phyloP scores from a whole-genome alignment of 2,329 filamentous ascomycete genomes.

The Trichoderma sp. region DNA sequence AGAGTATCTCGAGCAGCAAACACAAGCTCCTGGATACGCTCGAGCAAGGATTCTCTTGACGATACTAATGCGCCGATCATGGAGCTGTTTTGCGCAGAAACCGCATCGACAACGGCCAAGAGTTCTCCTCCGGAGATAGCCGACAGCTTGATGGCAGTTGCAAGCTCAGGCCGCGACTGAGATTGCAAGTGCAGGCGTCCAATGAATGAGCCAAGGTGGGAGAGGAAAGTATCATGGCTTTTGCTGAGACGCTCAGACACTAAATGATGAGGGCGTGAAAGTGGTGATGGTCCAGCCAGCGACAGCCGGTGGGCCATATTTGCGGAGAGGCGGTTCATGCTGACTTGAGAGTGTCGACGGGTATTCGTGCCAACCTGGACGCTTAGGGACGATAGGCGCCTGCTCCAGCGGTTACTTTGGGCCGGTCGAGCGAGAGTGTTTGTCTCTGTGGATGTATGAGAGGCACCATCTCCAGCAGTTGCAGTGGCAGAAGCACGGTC shows the following conservation, averaged over 20 bases:
- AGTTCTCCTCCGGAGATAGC: slow-evolving; percentile 77
- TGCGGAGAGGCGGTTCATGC: slow-evolving; percentile 47
- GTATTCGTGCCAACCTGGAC: slow-evolving; percentile 31
- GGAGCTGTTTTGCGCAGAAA: slow-evolving; percentile 72
- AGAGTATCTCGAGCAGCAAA: slow-evolving; percentile 78
- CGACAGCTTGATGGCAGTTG: slow-evolving; percentile 77
- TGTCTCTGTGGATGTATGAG: slow-evolving; percentile 14
- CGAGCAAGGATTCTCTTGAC: slow-evolving; percentile 73
- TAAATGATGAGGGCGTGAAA: slow-evolving; percentile 64
- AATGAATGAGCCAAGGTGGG: slow-evolving; percentile 88
- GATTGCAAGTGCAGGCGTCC: slow-evolving; percentile 86
- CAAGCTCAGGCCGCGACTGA: slow-evolving; percentile 80
- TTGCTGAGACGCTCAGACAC: slow-evolving; percentile 78
- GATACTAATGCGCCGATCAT: slow-evolving; percentile 64
- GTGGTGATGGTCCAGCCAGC: slow-evolving; percentile 61
- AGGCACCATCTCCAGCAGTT: slow-evolving; percentile 34
- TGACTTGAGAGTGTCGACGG: slow-evolving; percentile 37
- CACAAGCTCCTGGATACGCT: slow-evolving; percentile 75
- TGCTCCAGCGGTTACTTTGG: slow-evolving; percentile 39
- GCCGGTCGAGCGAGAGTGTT: slow-evolving; percentile 25
- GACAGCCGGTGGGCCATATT: slow-evolving; percentile 72
- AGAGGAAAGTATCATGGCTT: slow-evolving; percentile 84
- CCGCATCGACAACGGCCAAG: slow-evolving; percentile 73
- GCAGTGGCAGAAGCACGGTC: slow-evolving; percentile 42
- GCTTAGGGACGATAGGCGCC: slow-evolving; percentile 47